Conservation (phyloP, 1,284 basidiomycete genomes). For the Gomphus bonarii region DNA sequence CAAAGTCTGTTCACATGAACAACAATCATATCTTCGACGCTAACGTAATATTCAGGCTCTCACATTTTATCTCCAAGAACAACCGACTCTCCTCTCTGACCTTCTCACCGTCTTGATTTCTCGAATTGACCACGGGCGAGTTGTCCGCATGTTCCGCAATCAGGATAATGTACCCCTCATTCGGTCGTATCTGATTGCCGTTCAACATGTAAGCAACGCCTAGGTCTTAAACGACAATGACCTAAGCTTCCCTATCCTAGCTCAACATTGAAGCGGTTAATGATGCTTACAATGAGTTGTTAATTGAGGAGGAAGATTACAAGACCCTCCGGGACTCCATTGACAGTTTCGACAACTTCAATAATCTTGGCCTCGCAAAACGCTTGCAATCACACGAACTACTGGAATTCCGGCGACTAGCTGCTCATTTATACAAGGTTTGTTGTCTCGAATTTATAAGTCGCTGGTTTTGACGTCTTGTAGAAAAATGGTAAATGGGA, state of each 20-base stretch:
- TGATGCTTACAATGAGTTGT: conserved; percentile 91
- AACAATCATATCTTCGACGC: not conserved
- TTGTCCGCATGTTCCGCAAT: conserved; percentile 84
- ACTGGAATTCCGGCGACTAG: conserved; percentile 90
- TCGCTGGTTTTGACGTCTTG: not conserved
- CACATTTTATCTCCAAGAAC: conserved; percentile 86
- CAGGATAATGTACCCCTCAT: conserved; percentile 92
- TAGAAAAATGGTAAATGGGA: conserved; percentile 94
- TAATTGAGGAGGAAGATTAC: conserved; percentile 99
- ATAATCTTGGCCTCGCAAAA: conserved; percentile 81
- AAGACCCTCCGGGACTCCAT: conserved; percentile 94
- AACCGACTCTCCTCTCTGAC: conserved; percentile 89
- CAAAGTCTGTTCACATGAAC: conserved; percentile 30
- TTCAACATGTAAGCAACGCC: conserved; percentile 68
- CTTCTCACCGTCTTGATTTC: conserved; percentile 86
- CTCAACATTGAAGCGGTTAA: conserved; percentile 96
- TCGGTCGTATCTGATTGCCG: conserved; percentile 92
- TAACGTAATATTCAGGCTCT: conserved; percentile 32
- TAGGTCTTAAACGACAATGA: conserved; percentile 9
- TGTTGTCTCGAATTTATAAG: conserved; percentile 12
- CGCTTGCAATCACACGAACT: conserved; percentile 86
- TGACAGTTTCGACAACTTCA: conserved; percentile 97
- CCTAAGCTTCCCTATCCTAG: conserved; percentile 26
- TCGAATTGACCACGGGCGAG: conserved; percentile 89
- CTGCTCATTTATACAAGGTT: conserved; percentile 93